Evolutionary conservation across 495 filamentous ascomycete species (phyloP), one percentile per base, ranked within the genome.

Genomic region (Aspergillus funiculosus): DNA sequence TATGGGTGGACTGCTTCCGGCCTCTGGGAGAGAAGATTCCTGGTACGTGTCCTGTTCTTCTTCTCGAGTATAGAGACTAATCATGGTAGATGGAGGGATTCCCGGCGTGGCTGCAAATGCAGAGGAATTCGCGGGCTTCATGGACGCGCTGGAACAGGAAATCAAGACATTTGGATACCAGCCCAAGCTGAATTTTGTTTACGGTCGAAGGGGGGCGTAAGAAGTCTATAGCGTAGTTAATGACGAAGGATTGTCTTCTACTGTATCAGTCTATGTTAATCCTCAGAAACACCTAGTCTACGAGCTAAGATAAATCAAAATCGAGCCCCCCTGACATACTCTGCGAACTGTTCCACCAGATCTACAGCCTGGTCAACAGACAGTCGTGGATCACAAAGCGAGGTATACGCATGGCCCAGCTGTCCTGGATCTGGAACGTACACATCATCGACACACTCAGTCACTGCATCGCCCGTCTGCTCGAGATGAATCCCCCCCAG

Each of bases 101-200:
- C 36, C 45, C 6, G 45, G 45, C 9, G 44, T 48, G 5, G 44
- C 44, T 1, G 14, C 19, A 3, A 48, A 14, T 29, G 35, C 44
- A 14, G 19, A 26, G 18, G 44, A 48, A 25, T 48, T 31, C n/a
- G 6, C 6, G 2, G 24, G 17, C n/a, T 48, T 39, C n/a, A 39
- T 48, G 36, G 34, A 48, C 13, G 19, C 13, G 14, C 35, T 48
- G 7, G 44, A 32, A 18, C 4, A 10, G 2, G 34, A 39, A 18
- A 48, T 48, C 15, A 48, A 48, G 19, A 25, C 36, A 14, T 31
- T 29, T 15, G 44, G 44, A 9, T 48, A 48, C 21, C 18, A 25
- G 37, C 44, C 44, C 8, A 38, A 40, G 29, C 11, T 48, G 5
- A 38, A 39, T 15, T 38, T 46, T 19, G 34, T 46, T 3, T 46